A percentile compares a stretch with the other conserved stretches of the same genome.
Evolutionary conservation across 1,284 basidiomycete genomes (phyloP).

Genomic region (Ceratobasidium sp.): DNA sequence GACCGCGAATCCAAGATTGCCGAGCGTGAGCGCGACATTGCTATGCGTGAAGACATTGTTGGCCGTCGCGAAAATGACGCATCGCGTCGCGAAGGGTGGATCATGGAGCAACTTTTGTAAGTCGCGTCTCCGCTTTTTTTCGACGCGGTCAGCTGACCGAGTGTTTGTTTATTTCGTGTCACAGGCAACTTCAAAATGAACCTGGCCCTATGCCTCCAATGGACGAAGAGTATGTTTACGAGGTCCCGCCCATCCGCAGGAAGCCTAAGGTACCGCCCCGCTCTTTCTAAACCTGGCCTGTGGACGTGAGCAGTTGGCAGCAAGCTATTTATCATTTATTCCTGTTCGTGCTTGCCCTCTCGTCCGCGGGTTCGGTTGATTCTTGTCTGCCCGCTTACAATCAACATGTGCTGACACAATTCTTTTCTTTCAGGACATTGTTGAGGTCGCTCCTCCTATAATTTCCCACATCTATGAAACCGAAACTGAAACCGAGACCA

Average conservation of each 20-base stretch:
- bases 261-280: constrained; percentile 61
- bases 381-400: constrained; percentile 18
- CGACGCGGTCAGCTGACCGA: constrained; percentile 26
- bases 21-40: constrained; percentile 82
- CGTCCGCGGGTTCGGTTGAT: constrained; percentile 38
- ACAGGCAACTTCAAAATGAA: constrained; percentile 71
- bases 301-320: constrained; percentile 53
- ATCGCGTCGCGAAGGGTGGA: constrained; percentile 82
- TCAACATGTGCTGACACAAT: constrained; percentile 10
- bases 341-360: constrained; percentile 41
- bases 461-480: constrained; percentile 35
- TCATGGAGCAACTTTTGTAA: constrained; percentile 88
- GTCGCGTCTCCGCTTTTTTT: constrained; percentile 49
- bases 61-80: constrained; percentile 85
- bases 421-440: constrained; percentile 31
- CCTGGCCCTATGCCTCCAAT: constrained; percentile 62
- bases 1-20: constrained; percentile 83
- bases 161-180: constrained; percentile 39
- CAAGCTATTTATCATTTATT: constrained; percentile 42
- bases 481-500: constrained; percentile 49
- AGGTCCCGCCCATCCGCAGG: constrained; percentile 51
- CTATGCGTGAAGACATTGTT: constrained; percentile 80
- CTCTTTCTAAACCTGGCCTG: constrained; percentile 41
- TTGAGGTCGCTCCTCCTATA: constrained; percentile 18
- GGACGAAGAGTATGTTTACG: constrained; percentile 83